Evolutionary conservation across 2,329 filamentous ascomycete genomes (phyloP), one percentile per base, ranked within the genome.

Genomic region (Trichoderma sp.): DNA sequence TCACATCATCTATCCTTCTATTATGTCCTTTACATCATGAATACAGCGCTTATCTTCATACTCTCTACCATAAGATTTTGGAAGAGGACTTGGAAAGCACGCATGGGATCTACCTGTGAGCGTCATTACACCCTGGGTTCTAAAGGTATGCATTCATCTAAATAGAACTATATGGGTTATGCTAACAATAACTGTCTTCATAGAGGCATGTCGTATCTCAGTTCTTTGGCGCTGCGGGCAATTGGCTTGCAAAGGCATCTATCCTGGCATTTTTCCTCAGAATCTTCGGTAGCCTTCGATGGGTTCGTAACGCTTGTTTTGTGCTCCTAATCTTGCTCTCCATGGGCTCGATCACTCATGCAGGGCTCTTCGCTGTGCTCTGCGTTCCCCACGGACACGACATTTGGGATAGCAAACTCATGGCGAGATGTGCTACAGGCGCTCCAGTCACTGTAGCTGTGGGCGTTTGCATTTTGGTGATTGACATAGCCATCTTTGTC

Each of bases 181-280:
- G n/a, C 57, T 30, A 5, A 12, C n/a, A 12, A n/a, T 58, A 18
- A 57, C 2, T 24, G 3, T 9, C 0, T 9, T 6, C 6, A 6
- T 21, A 68, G 65, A 58, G 65, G 28, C 51, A 68, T 68, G 32
- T 58, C 4, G 65, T 47, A 58, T 57, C 65, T 58, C 53, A 57
- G 15, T 68, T 68, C n/a, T 68, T 68, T 24, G 51, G 51, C 1
- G 32, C 65, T 9, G n/a, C 18, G 3, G 21, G 65, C 26, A 68
- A 68, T 12, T 68, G 65, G 65, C 26, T 68, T 21, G 53, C 65
- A 18, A 68, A 68, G 26, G 65, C 51, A 32, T 58, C 65, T 4
- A 39, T 68, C 15, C 14, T 68, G n/a, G 53, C 65, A 14, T 68
- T 58, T 43, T 68, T 68, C 8, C 26, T 43, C 12, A 34, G 65